Conservation (phyloP, 768 basidiomycete genomes). For the Lepiota brunneoincarnata region DNA sequence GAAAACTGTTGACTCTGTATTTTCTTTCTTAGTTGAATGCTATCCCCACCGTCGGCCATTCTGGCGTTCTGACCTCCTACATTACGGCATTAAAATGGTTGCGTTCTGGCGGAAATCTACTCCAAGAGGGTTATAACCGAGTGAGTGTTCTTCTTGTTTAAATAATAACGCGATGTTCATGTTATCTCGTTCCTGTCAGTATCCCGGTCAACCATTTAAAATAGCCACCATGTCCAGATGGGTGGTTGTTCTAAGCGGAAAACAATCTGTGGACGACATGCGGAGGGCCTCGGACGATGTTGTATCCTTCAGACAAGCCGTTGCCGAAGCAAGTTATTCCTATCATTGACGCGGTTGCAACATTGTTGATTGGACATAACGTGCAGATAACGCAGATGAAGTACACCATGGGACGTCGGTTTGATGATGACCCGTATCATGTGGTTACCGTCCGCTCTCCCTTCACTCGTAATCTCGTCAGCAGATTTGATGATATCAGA, state of each 20-base stretch:
- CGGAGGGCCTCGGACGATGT: slow-evolving; percentile 33
- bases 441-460: slow-evolving; percentile 19
- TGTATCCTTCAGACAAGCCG: slow-evolving; percentile 30
- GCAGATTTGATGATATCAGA: slow-evolving; percentile 32
- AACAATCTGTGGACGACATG: slow-evolving; percentile 35
- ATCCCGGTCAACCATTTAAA: slow-evolving; percentile 24
- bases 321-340: slow-evolving; percentile 29
- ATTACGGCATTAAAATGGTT: slow-evolving; percentile 21
- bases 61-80: slow-evolving; percentile 21
- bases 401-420: slow-evolving; percentile 32
- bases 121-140: slow-evolving; percentile 24
- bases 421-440: slow-evolving; percentile 25
- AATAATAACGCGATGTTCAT: too few species aligned
- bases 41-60: slow-evolving; percentile 22
- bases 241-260: slow-evolving; percentile 34
- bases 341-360: slow-evolving; percentile 20
- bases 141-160: slow-evolving; percentile 8
- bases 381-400: slow-evolving; percentile 29
- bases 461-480: slow-evolving; percentile 32
- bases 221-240: slow-evolving; percentile 28
- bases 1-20: background rate
- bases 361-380: slow-evolving; percentile 18
- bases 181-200: slow-evolving; percentile 8
- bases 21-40: background rate
- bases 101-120: slow-evolving; percentile 18